Conservation (phyloP, 371 early-diverging fungal genomes). For the Mucor circinelloides region DNA sequence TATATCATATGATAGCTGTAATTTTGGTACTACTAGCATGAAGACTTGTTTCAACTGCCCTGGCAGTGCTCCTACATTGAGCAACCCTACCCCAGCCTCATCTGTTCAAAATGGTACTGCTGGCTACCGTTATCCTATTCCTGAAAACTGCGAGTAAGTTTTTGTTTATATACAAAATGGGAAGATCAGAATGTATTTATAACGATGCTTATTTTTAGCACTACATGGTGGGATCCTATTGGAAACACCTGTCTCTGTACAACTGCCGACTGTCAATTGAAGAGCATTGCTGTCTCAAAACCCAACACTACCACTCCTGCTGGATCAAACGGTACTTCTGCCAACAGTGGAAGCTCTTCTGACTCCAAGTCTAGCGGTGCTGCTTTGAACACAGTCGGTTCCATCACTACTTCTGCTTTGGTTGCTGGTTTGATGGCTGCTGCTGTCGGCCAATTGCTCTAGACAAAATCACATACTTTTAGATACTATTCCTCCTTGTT, state of each 20-base stretch:
- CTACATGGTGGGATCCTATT: conserved; percentile 75
- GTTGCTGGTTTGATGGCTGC: conserved; percentile 5
- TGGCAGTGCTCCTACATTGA: conserved; percentile 48
- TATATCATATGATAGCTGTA: conserved; percentile 37
- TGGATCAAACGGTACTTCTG: neutral
- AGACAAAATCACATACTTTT: neutral
- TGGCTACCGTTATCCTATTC: conserved; percentile 53
- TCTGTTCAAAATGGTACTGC: conserved; percentile 41
- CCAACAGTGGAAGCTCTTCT: neutral
- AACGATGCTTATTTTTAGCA: conserved; percentile 19
- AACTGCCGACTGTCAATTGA: conserved; percentile 45
- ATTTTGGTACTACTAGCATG: conserved; percentile 57
- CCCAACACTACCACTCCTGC: conserved; percentile 5
- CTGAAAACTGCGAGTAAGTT: conserved; percentile 65
- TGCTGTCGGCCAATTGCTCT: conserved; percentile 10
- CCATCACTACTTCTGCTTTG: neutral
- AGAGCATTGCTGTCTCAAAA: conserved; percentile 42
- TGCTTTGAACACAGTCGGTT: neutral
- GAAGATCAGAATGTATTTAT: neutral
- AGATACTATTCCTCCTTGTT: neutral
- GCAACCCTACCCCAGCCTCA: conserved; percentile 53
- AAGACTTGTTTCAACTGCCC: conserved; percentile 75
- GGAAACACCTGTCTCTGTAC: conserved; percentile 57
- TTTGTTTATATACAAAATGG: neutral
- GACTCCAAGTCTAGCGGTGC: neutral